Evolutionary conservation across 768 basidiomycete species (phyloP).

Genomic region (Russula compacta): DNA sequence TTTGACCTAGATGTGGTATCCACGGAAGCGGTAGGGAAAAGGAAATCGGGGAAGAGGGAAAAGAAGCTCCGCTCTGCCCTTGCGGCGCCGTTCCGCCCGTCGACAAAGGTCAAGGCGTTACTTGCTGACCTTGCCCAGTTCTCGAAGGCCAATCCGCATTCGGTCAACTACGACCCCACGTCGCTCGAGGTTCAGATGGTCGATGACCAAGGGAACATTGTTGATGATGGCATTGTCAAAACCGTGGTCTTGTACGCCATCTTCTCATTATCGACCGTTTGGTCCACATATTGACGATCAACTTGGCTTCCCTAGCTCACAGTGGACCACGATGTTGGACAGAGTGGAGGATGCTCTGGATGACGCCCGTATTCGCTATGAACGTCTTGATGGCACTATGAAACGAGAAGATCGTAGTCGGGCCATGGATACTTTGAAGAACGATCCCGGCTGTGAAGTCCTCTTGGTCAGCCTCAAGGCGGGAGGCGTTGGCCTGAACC

Average conservation of each 20-base stretch:
- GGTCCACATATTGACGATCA: not conserved
- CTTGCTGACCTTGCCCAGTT: slow-evolving; percentile 71
- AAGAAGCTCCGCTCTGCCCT: slow-evolving; percentile 48
- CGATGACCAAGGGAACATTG: slow-evolving; percentile 59
- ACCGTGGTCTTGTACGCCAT: slow-evolving; percentile 86
- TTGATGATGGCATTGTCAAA: slow-evolving; percentile 70
- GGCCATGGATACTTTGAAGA: slow-evolving; percentile 89
- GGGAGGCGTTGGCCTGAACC: slow-evolving; percentile 93
- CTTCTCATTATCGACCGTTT: slow-evolving; percentile 9
- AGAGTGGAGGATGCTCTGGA: slow-evolving; percentile 89
- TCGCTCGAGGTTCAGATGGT: slow-evolving; percentile 69
- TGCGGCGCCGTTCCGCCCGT: slow-evolving; percentile 54
- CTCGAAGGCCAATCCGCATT: slow-evolving; percentile 79
- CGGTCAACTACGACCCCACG: slow-evolving; percentile 74
- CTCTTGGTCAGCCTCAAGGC: slow-evolving; percentile 93
- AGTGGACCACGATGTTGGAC: slow-evolving; percentile 93
- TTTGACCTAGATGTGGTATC: slow-evolving; percentile 51
- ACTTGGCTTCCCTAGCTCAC: slow-evolving; percentile 47
- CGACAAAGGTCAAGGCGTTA: slow-evolving; percentile 84
- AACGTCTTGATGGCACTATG: slow-evolving; percentile 96
- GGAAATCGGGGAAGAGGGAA: slow-evolving; percentile 56
- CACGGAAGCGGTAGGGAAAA: slow-evolving; percentile 41
- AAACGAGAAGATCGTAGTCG: slow-evolving; percentile 86
- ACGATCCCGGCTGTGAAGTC: slow-evolving; percentile 86
- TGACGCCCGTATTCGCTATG: slow-evolving; percentile 72